Base-by-base conservation (phyloP, 805 yeast species). In the Barnettozyma vustinii region DNA sequence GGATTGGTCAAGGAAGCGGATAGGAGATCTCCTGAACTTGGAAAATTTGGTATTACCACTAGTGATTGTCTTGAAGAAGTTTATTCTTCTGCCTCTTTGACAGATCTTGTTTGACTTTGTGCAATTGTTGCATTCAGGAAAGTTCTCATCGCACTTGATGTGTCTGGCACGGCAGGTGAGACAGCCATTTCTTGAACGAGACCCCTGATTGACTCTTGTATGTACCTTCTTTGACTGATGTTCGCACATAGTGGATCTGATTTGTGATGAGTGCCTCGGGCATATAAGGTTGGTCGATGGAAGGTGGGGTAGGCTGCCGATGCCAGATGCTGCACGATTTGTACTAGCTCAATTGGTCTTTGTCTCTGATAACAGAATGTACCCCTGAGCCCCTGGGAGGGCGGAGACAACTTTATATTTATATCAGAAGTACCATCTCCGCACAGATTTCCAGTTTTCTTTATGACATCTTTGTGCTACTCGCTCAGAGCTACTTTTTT, bases 71-170 rank as follows among this genome's bases (percentile, higher is more conserved):
- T 53, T 77, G 35, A 73, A 67, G 57, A 75, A 74, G 54, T 74
- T 75, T 40, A 74, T 62, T 46, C 77, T 66, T 12, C 68, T 60
- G 1, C 80, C 80, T 48, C 77, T 61, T 54, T 71, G 69, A 54
- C 83, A 77, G 42, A 64, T 66, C 37, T 78, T 65, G 27, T 72
- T 70, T 9, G 80, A 72, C 46, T 73, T 72, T 43, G 69, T 62
- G 56, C 83, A 67, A 64, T 79, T 79, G 45, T 69, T 69, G 62
- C 85, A 80, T 19, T 71, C 72, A 1, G 84, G 84, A 33, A 67
- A 66, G 35, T 69, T 72, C 56, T 80, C 84, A 59, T 80, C 84
- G 62, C 85, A 80, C 57, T 80, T 80, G 68, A 80, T 76, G 56
- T 81, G 81, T 43, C 84, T 71, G 50, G 74, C 74, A 33, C 84